Base-by-base conservation (phyloP, 2,329 filamentous ascomycete species). In the Colletotrichum sp. region DNA sequence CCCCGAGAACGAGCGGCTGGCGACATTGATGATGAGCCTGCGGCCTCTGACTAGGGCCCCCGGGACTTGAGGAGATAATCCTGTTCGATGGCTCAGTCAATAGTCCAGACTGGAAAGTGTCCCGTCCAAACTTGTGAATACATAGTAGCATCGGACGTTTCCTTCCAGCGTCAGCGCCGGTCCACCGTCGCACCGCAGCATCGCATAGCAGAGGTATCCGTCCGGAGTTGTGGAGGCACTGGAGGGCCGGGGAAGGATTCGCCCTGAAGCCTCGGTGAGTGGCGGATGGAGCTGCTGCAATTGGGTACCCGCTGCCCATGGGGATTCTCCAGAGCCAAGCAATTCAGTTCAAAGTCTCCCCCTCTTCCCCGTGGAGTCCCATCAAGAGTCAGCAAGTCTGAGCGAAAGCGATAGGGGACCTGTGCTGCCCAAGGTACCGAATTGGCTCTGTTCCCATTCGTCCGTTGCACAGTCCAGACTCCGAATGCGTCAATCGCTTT, bases 311-410 rank as follows among this genome's bases (percentile, higher is more conserved):
- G 52, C 22, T 66, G 63, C 63, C 63, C 63, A 57, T 30, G 71
- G 66, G 71, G 71, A 30, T 68, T 64, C 57, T 64, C 55, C 68
- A 73, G 32, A 64, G 73, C 73, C 63, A 73, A 73, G 73, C 39
- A 68, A 25, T 32, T 36, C 73, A 34, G 32, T 25, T 48, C 63
- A 48, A 52, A 63, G 30, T 68, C n/a, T 67, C 52, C 59, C 28
- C 28, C n/a, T 72, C 30, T 75, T 75, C 32, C 73, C 69, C 63
- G 27, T 68, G 69, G 69, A 75, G 57, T 52, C 22, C 60, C 72
- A 15, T 67, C 68, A 19, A 30, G n/a, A 48, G 36, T 34, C 68
- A 48, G 52, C 44, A 22, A 22, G 36, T 59, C 57, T 48, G 68
- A 52, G n/a, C 55, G 52, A 39, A n/a, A 22, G 52, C 66, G 25